phyloP scores from a whole-genome alignment of 495 filamentous ascomycete genomes.

The Tuber microsphaerosporum region DNA sequence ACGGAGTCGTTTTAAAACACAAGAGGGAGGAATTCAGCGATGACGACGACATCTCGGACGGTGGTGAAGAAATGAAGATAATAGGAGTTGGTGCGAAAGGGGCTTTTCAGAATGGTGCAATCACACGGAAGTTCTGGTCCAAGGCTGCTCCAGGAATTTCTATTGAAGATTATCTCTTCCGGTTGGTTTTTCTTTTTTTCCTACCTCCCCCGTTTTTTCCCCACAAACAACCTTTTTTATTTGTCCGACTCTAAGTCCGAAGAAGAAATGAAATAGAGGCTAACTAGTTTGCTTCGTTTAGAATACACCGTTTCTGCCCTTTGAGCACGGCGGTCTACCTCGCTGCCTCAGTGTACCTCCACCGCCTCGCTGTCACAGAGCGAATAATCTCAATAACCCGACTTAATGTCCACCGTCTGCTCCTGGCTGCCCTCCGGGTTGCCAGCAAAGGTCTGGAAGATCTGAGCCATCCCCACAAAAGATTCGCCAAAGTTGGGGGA shows the following conservation, averaged over 20 bases:
- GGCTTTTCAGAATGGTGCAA: slow-evolving; percentile 64
- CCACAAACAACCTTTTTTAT: not conserved
- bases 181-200: slow-evolving; percentile 41
- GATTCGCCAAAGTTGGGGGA: slow-evolving; percentile 82
- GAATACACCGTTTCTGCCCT: slow-evolving; percentile 79
- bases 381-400: slow-evolving; percentile 64
- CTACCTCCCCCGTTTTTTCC: slow-evolving; percentile 5
- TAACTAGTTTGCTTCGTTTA: slow-evolving; percentile 18
- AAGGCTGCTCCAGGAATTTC: slow-evolving; percentile 74
- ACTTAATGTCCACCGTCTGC: slow-evolving; percentile 77
- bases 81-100: slow-evolving; percentile 58
- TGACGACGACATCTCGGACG: slow-evolving; percentile 40
- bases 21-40: slow-evolving; percentile 28
- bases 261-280: not conserved
- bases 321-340: slow-evolving; percentile 95
- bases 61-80: slow-evolving; percentile 45
- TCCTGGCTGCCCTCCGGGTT: slow-evolving; percentile 75
- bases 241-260: not conserved
- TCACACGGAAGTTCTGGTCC: slow-evolving; percentile 85
- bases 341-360: slow-evolving; percentile 85
- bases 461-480: slow-evolving; percentile 70
- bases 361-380: slow-evolving; percentile 67
- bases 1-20: slow-evolving; percentile 45
- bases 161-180: slow-evolving; percentile 74
- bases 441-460: slow-evolving; percentile 93